Percentiles rank a stretch among this genome's conserved stretches.
phyloP scores from a whole-genome alignment of 2,329 filamentous ascomycete genomes.

The Colletotrichum liriopes region DNA sequence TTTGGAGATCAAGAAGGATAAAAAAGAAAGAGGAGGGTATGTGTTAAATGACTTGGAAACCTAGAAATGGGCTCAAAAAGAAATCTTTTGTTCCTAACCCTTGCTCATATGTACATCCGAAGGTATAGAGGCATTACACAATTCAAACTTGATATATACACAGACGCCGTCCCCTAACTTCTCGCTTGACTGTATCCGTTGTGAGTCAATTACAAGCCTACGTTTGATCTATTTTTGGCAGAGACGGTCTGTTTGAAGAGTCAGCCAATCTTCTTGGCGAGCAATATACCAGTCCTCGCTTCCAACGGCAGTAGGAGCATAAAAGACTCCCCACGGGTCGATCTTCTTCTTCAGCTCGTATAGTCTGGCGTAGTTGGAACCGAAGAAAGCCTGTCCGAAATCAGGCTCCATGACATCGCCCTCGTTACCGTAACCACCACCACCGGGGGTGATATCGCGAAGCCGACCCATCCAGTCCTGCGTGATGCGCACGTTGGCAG shows the following conservation, averaged over 20 bases:
- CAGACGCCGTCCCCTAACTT: no score
- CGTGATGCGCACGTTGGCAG: conserved; percentile 50
- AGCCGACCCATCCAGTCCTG: conserved; percentile 51
- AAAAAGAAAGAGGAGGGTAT: no score
- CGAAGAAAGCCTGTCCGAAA: conserved; percentile 51
- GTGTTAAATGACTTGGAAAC: no score
- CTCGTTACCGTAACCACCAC: conserved; percentile 51
- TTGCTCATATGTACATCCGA: no score
- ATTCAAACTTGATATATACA: no score
- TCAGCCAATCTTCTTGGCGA: conserved; percentile 41
- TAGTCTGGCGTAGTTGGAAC: conserved; percentile 49
- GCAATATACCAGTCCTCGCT: conserved; percentile 48
- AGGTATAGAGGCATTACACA: no score
- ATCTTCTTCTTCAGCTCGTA: conserved; percentile 50
- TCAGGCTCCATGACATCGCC: conserved; percentile 52
- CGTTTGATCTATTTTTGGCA: conserved; percentile 19
- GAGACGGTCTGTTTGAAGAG: conserved; percentile 37
- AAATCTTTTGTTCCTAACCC: no score
- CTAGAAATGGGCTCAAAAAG: no score
- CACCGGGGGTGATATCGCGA: conserved; percentile 47
- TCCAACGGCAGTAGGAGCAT: conserved; percentile 49
- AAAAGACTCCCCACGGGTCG: conserved; percentile 51
- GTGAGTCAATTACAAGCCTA: no score
- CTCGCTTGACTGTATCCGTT: no score
- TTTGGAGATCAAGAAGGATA: no score